These are phyloP conservation scores for Berkeleyomyces basicola DNA, from an alignment of 2,329 filamentous ascomycete genomes.

Conservation along the genomic window DNA sequence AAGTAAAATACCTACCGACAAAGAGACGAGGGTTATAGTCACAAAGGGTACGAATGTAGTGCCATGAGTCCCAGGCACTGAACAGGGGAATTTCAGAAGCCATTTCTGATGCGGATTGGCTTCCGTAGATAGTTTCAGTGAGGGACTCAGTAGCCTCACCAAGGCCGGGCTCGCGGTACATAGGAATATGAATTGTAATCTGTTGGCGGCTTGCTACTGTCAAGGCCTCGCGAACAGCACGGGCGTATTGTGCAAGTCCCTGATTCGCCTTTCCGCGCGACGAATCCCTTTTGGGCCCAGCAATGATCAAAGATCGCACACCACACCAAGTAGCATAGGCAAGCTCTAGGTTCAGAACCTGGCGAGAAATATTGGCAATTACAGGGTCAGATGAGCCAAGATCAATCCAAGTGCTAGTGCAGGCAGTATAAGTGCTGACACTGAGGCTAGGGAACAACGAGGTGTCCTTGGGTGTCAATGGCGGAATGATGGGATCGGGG, in stretches of 20 bases:
- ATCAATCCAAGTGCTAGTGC: conserved; percentile 86
- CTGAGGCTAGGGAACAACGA: conserved; percentile 49
- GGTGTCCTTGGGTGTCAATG: conserved; percentile 67
- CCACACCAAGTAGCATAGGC: conserved; percentile 95
- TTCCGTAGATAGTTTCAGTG: conserved; percentile 21
- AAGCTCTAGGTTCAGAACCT: conserved; percentile 79
- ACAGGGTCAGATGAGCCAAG: conserved; percentile 67
- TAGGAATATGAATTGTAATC: conserved; percentile 65
- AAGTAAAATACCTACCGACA: conserved; percentile 49
- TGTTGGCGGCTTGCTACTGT: conserved; percentile 59
- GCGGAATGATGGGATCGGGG: conserved; percentile 42
- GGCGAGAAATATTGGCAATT: conserved; percentile 71
- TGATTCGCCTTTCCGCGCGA: conserved; percentile 32
- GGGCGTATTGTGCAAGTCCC: conserved; percentile 59
- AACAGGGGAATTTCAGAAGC: conserved; percentile 50
- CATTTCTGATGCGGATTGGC: conserved; percentile 19
- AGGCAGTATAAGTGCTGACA: conserved; percentile 58
- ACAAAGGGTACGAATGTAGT: conserved; percentile 69
- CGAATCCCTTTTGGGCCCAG: conserved; percentile 54
- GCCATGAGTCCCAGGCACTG: conserved; percentile 85
- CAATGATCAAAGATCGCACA: conserved; percentile 64
- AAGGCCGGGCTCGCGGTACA: conserved; percentile 55
- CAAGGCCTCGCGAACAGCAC: conserved; percentile 67
- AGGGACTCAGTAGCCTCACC: conserved; percentile 38
- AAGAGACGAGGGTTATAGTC: conserved; percentile 67